phyloP scores from a whole-genome alignment of 2,329 filamentous ascomycete genomes.

The Basipetospora sp. region DNA sequence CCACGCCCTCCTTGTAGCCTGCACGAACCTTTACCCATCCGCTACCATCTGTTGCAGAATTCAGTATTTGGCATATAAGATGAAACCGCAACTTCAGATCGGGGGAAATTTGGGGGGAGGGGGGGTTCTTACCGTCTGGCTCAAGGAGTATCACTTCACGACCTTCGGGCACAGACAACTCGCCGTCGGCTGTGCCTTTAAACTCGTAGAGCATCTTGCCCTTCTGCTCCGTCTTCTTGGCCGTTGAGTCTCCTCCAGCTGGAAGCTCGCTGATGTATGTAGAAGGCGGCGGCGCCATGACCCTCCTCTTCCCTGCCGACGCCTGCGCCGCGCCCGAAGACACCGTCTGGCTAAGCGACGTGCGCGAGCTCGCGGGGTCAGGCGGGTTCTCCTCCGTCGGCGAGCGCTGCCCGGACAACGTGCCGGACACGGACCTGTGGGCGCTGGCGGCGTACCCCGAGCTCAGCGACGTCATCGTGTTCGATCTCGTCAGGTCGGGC shows the following conservation, averaged over 20 bases:
- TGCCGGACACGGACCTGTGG: slow-evolving; percentile 58
- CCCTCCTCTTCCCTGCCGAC: slow-evolving; percentile 45
- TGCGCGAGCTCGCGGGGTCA: slow-evolving; percentile 6
- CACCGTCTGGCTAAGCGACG: slow-evolving; percentile 14
- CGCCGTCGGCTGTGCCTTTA: slow-evolving; percentile 64
- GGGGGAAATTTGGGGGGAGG: background rate
- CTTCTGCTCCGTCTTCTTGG: slow-evolving; percentile 33
- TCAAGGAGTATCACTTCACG: slow-evolving; percentile 66
- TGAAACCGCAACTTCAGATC: slow-evolving; percentile 10
- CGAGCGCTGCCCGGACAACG: slow-evolving; percentile 32
- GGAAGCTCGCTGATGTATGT: slow-evolving; percentile 61
- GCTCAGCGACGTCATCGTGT: slow-evolving; percentile 81
- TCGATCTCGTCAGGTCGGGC: slow-evolving; percentile 57
- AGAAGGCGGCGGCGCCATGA: slow-evolving; percentile 75
- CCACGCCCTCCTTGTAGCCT: slow-evolving; percentile 64
- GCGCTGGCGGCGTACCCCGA: slow-evolving; percentile 76
- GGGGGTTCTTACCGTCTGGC: slow-evolving; percentile 57
- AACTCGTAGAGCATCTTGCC: slow-evolving; percentile 87
- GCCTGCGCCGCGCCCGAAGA: slow-evolving; percentile 11
- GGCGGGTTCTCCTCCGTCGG: slow-evolving; percentile 34
- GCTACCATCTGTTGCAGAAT: slow-evolving; percentile 64
- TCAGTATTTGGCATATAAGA: too few relatives aligned
- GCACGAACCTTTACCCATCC: slow-evolving; percentile 80
- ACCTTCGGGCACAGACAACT: slow-evolving; percentile 67
- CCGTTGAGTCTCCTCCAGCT: slow-evolving; percentile 32